Base-by-base conservation (phyloP, 2,329 filamentous ascomycete species). In the Fusarium papillatum region DNA sequence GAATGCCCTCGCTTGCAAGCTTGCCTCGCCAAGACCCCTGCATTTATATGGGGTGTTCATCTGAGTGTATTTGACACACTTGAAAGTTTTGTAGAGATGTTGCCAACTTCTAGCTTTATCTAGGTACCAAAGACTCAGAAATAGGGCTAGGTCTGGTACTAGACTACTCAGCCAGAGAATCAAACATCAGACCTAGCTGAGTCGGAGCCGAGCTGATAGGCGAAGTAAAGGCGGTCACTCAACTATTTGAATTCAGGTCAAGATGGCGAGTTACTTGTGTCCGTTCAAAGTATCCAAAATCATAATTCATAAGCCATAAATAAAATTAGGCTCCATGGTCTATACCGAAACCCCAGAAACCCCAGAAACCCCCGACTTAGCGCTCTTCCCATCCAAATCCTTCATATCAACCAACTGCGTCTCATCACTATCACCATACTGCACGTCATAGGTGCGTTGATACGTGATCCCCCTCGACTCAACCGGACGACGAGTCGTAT, bases 381-480 rank as follows among this genome's bases (percentile, higher is more conserved):
- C 13, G 9, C 71, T 80, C 57, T 76, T 77, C 5, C 26, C 59
- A 16, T 80, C 77, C 16, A 80, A 36, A 16, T 82, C 79, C 11
- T 72, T 76, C 76, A 83, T 79, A 11, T 78, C 66, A 2, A 84
- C 81, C n/a, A 84, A 65, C 16, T 80, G 77, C 2, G 78, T 75
- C 62, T 84, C 83, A 53, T 84, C 82, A 5, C 68, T 77, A 2
- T 82, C 80, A 3, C 78, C 81, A 39, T 80, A 85, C 38, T 84
- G 82, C 1, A 85, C 83, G 2, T 79, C 73, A 31, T 84, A 85
- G 2, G 82, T 81, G 43, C 81, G 84, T 13, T 85, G 76, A 41
- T 80, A 83, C 1, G 76, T 78, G 41, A 85, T 85, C 0, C 81
- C 79, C 3, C 78, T 79, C 0, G 78, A 66, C 5, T 78, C 76